These are phyloP conservation scores for Suhomyces vadensis DNA, from an alignment of 805 yeast genomes.

Conservation along the genomic window DNA sequence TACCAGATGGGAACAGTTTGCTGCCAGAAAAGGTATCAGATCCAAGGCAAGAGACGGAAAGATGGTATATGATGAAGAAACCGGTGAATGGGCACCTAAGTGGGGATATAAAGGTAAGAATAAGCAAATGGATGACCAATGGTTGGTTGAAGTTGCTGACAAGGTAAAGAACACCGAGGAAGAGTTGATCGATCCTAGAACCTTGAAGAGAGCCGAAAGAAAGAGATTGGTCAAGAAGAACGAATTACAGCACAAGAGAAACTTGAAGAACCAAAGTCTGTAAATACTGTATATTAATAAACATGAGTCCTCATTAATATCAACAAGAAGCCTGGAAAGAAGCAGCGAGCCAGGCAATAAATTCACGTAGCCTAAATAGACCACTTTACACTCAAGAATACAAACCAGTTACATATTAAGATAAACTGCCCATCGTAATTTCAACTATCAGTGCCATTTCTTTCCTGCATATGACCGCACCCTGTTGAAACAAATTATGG, in stretches of 20 bases:
- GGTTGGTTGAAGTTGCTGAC: slow-evolving; percentile 94
- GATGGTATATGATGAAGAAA: slow-evolving; percentile 83
- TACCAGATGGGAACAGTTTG: slow-evolving; percentile 97
- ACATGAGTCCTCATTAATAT: too few relatives aligned
- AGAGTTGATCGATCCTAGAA: slow-evolving; percentile 85
- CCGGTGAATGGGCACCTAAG: slow-evolving; percentile 94
- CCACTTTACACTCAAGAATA: background rate
- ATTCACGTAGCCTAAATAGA: too few relatives aligned
- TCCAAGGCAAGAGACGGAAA: slow-evolving; percentile 89
- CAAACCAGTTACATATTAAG: too few relatives aligned
- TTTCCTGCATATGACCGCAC: background rate
- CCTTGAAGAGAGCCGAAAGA: slow-evolving; percentile 77
- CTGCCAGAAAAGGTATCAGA: slow-evolving; percentile 91
- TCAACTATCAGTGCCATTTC: background rate
- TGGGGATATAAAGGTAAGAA: slow-evolving; percentile 98
- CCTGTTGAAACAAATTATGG: background rate
- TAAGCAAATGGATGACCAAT: slow-evolving; percentile 82
- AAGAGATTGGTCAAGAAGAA: slow-evolving; percentile 84
- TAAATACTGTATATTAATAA: background rate
- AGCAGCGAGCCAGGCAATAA: too few relatives aligned
- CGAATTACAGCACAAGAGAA: slow-evolving; percentile 79
- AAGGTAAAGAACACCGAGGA: slow-evolving; percentile 51
- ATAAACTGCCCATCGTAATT: too few relatives aligned
- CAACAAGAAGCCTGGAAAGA: too few relatives aligned
- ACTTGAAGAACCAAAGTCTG: slow-evolving; percentile 45